These are phyloP conservation scores for Aeminium ludgeri DNA, from an alignment of 495 filamentous ascomycete genomes.

Conservation along the genomic window DNA sequence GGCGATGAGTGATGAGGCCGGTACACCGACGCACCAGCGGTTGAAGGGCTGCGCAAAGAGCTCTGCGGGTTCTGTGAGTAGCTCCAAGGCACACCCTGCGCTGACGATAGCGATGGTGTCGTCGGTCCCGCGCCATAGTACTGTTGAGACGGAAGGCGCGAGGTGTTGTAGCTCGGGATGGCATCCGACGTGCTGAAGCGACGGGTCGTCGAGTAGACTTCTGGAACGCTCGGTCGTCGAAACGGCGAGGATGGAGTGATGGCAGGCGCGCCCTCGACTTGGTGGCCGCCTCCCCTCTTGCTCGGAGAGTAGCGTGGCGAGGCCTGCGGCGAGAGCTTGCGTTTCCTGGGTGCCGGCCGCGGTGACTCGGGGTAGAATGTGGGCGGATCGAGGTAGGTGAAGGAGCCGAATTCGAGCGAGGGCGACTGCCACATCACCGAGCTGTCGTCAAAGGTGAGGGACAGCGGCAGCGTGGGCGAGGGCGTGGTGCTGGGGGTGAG, in stretches of 20 bases:
- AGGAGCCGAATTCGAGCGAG: constrained; percentile 38
- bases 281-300: constrained; percentile 32
- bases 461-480: constrained; percentile 53
- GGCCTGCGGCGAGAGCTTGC: constrained; percentile 35
- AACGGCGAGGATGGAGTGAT: constrained; percentile 18
- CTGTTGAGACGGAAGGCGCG: constrained; percentile 9
- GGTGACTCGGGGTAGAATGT: constrained; percentile 18
- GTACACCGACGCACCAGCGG: constrained; percentile 23
- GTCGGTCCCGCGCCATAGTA: constrained; percentile 6
- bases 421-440: constrained; percentile 4
- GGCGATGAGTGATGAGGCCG: too few species aligned
- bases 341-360: constrained; percentile 31
- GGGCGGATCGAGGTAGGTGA: constrained; percentile 47
- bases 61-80: constrained; percentile 27
- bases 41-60: constrained; percentile 21
- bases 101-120: constrained; percentile 4
- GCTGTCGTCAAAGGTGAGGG: constrained; percentile 40
- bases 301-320: constrained; percentile 26
- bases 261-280: constrained; percentile 27
- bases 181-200: constrained; percentile 15
- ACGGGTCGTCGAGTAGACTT: constrained; percentile 15
- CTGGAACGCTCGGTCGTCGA: constrained; percentile 12
- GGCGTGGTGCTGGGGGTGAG: constrained; percentile 49
- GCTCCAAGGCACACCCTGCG: constrained; percentile 11
- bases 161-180: constrained; percentile 5